A percentile compares a stretch with the other conserved stretches of the same genome.
phyloP scores from a whole-genome alignment of 805 yeast genomes.

The Candida oleophila region DNA sequence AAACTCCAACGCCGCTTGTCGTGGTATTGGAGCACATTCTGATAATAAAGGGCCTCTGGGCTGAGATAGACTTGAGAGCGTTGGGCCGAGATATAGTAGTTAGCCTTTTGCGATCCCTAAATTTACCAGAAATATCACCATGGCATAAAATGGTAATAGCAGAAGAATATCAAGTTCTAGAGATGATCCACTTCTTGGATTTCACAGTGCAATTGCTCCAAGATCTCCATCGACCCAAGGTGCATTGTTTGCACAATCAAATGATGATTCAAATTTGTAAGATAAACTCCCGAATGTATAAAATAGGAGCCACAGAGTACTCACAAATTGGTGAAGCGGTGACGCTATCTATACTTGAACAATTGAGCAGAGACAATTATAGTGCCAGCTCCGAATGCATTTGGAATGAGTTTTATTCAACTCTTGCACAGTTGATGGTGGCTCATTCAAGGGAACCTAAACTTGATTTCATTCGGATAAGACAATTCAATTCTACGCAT shows the following conservation, averaged over 20 bases:
- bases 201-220: constrained; percentile 2
- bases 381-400: constrained; percentile 9
- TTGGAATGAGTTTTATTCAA: constrained; percentile 11
- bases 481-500: not conserved
- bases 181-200: constrained; percentile 1
- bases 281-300: constrained; percentile 17
- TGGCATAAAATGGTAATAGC: not conserved
- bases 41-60: not conserved
- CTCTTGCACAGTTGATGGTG: constrained; percentile 5
- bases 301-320: constrained; percentile 13
- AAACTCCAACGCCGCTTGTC: constrained; percentile 2
- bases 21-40: not conserved
- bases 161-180: constrained; percentile 1
- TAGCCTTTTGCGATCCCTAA: not conserved
- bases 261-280: constrained; percentile 12
- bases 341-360: constrained; percentile 8
- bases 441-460: constrained; percentile 6
- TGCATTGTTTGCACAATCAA: not conserved
- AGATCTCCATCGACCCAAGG: constrained; percentile 2
- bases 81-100: not conserved
- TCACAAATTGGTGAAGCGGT: constrained; percentile 18
- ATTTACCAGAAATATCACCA: not conserved
- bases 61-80: not conserved
- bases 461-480: constrained; percentile 4
- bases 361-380: constrained; percentile 8